phyloP scores from a whole-genome alignment of 345 rosid species.

The Hypericum perforatum region DNA sequence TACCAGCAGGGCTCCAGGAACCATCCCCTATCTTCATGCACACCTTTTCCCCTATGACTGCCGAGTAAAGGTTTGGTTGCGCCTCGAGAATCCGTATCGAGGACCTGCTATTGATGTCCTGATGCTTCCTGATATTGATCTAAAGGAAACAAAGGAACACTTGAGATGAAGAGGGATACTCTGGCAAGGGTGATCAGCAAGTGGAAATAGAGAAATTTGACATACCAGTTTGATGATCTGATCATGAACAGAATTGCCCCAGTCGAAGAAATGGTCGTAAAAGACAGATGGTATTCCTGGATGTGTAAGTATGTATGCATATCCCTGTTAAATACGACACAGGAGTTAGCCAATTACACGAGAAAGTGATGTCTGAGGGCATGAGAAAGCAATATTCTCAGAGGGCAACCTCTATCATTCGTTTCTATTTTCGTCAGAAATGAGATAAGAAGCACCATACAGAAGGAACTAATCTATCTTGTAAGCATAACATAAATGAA shows the following conservation, averaged over 20 bases:
- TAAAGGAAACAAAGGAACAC: slow-evolving; percentile 13
- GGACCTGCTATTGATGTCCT: slow-evolving; percentile 63
- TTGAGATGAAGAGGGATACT: not conserved
- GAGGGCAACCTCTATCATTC: too few relatives aligned
- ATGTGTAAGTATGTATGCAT: slow-evolving; percentile 82
- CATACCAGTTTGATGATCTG: slow-evolving; percentile 72
- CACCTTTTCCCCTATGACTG: slow-evolving; percentile 63
- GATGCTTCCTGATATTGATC: slow-evolving; percentile 53
- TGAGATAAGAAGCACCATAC: too few relatives aligned
- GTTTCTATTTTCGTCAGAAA: too few relatives aligned
- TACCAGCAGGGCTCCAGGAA: slow-evolving; percentile 80
- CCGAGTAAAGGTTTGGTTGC: slow-evolving; percentile 57
- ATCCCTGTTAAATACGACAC: slow-evolving; percentile 42
- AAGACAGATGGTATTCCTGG: slow-evolving; percentile 86
- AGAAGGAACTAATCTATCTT: too few relatives aligned
- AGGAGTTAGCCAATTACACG: not conserved
- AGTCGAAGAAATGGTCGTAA: slow-evolving; percentile 75
- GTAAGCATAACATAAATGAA: too few relatives aligned
- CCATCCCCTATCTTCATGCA: slow-evolving; percentile 85
- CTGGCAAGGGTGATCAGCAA: not conserved
- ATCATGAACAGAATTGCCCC: slow-evolving; percentile 57
- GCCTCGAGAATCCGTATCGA: slow-evolving; percentile 51
- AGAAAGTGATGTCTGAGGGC: too few relatives aligned
- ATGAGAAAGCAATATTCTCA: too few relatives aligned
- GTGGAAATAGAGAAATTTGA: not conserved